Percentiles rank a stretch among this genome's conserved stretches.
These are phyloP conservation scores for Phytophthora pinifolia DNA, from an alignment of 352 stramenopile genomes.

Conservation along the genomic window DNA sequence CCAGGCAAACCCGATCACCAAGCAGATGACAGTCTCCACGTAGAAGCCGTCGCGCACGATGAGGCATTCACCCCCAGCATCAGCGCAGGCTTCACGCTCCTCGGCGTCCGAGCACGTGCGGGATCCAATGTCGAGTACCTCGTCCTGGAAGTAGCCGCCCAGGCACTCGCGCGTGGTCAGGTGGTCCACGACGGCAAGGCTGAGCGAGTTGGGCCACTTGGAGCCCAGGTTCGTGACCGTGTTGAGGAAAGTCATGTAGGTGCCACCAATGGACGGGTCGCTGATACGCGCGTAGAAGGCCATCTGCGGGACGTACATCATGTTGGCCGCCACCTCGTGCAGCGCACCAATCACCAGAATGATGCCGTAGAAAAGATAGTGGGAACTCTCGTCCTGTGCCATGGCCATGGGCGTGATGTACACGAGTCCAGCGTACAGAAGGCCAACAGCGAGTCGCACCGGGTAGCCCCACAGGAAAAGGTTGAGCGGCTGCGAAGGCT, in stretches of 20 bases:
- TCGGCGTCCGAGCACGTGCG: slow-evolving; percentile 79
- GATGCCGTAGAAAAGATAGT: slow-evolving; percentile 80
- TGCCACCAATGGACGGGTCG: slow-evolving; percentile 97
- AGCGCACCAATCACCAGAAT: slow-evolving; percentile 68
- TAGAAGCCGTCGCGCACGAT: slow-evolving; percentile 84
- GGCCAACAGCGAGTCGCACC: slow-evolving; percentile 76
- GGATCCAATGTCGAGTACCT: slow-evolving; percentile 73
- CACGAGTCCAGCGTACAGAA: slow-evolving; percentile 84
- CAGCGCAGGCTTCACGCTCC: slow-evolving; percentile 56
- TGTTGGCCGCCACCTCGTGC: slow-evolving; percentile 87
- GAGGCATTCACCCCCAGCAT: slow-evolving; percentile 65
- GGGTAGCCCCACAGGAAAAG: slow-evolving; percentile 85
- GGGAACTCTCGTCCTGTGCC: slow-evolving; percentile 70
- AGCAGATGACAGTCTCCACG: slow-evolving; percentile 74
- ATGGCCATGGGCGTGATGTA: slow-evolving; percentile 81
- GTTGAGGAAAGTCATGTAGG: slow-evolving; percentile 99
- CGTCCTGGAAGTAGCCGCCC: slow-evolving; percentile 62
- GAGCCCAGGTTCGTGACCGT: slow-evolving; percentile 97
- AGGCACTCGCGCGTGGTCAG: slow-evolving; percentile 81
- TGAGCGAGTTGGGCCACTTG: slow-evolving; percentile 92
- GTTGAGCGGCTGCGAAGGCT: slow-evolving; percentile 66
- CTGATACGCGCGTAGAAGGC: slow-evolving; percentile 98
- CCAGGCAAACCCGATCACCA: slow-evolving; percentile 69
- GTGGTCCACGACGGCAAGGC: slow-evolving; percentile 78
- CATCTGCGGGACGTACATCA: slow-evolving; percentile 97